These are phyloP conservation scores for Chytriomyces hyalinus DNA, from an alignment of 192 early-diverging fungal genomes.

Conservation along the genomic window DNA sequence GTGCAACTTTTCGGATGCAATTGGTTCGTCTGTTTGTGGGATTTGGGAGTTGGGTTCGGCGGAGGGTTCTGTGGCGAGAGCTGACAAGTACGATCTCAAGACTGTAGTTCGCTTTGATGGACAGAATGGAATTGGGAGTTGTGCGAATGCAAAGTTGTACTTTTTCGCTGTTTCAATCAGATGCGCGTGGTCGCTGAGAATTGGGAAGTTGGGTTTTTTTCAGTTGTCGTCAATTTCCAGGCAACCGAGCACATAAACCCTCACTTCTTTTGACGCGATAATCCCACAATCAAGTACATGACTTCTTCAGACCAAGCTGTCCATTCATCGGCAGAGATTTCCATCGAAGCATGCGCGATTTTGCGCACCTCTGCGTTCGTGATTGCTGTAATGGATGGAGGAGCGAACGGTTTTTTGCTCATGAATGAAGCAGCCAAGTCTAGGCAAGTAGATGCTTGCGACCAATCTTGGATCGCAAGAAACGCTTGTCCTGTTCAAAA, in stretches of 20 bases:
- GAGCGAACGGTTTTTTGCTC: neutral
- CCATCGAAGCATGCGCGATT: neutral
- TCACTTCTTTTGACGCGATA: slow-evolving; percentile 1
- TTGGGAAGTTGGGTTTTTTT: neutral
- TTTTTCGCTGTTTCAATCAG: neutral
- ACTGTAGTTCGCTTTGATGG: slow-evolving; percentile 22
- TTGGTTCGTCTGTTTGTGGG: neutral
- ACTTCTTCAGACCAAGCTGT: slow-evolving; percentile 17
- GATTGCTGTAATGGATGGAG: slow-evolving; percentile 1
- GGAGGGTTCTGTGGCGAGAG: neutral
- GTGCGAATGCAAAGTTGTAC: slow-evolving; percentile 5
- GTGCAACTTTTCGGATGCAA: neutral
- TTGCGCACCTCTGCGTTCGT: slow-evolving; percentile 8
- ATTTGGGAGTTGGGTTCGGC: neutral
- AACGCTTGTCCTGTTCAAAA: slow-evolving; percentile 10
- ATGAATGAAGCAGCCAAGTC: neutral
- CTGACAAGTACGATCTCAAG: neutral
- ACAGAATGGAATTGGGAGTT: slow-evolving; percentile 2
- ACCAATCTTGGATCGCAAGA: neutral
- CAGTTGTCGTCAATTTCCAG: neutral
- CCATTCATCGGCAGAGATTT: neutral
- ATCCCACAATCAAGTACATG: neutral
- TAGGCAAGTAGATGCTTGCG: slow-evolving; percentile 1
- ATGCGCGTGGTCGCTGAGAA: neutral
- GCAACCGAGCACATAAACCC: neutral